Percentiles rank a stretch among this genome's conserved stretches.
Evolutionary conservation across 2,329 filamentous ascomycete genomes (phyloP).

Genomic region (Myriosclerotinia curreyana): DNA sequence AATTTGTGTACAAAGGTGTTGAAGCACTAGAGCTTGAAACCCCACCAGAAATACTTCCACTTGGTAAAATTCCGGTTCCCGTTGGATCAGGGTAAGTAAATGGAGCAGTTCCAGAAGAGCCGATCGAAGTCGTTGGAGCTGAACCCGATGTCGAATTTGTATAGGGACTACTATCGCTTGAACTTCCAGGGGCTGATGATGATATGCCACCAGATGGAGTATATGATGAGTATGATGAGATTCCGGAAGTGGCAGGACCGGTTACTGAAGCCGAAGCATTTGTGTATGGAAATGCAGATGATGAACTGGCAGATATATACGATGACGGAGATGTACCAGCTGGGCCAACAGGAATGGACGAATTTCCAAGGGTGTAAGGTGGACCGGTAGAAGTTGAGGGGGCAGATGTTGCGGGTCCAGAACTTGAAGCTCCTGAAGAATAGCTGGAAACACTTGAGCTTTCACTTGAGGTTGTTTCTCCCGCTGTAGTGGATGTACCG

Average conservation of each 20-base stretch:
- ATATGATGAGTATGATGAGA: slow-evolving; percentile 15
- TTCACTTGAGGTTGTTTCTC: slow-evolving; percentile 3
- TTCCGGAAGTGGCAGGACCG: slow-evolving; percentile 4
- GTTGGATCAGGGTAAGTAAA: slow-evolving; percentile 4
- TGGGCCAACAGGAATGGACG: background rate
- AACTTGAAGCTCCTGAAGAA: background rate
- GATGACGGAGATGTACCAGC: background rate
- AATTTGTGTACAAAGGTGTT: slow-evolving; percentile 14
- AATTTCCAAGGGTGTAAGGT: background rate
- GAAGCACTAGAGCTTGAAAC: slow-evolving; percentile 7
- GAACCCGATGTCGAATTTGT: slow-evolving; percentile 13
- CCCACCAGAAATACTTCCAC: slow-evolving; percentile 14
- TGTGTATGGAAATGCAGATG: slow-evolving; percentile 8
- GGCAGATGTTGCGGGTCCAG: background rate
- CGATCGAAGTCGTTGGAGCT: slow-evolving; percentile 3
- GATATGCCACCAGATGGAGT: slow-evolving; percentile 1
- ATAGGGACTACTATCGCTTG: slow-evolving; percentile 3
- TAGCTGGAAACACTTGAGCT: slow-evolving; percentile 8
- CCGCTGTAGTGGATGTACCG: background rate
- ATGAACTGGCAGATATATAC: background rate
- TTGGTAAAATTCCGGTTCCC: slow-evolving; percentile 8
- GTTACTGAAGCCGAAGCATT: slow-evolving; percentile 15
- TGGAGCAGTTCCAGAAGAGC: slow-evolving; percentile 10
- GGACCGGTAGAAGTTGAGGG: background rate
- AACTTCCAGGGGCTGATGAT: slow-evolving; percentile 6